A percentile compares a stretch with the other conserved stretches of the same genome.
Evolutionary conservation across 176 grass and related monocot species (phyloP).

Genomic region (Sorghum bicolor): Sorghum_bicolor_NCBIv3 NC_012871.2:4080001-4080500

Average conservation of each 20-base stretch:
- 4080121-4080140: conserved; percentile 98
- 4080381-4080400: conserved; percentile 89
- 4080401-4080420: conserved; percentile 93
- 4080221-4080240: conserved; percentile 54
- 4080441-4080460: conserved; percentile 68
- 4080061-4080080: conserved; percentile 93
- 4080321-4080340: conserved; percentile 89
- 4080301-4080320: conserved; percentile 7
- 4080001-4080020: not conserved
- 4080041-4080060: conserved; percentile 10
- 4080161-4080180: conserved; percentile 97
- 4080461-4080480: conserved; percentile 61
- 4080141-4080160: conserved; percentile 86
- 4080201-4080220: conserved; percentile 96
- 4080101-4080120: conserved; percentile 79
- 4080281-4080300: not conserved
- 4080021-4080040: conserved; percentile 3
- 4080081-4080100: conserved; percentile 95
- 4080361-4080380: conserved; percentile 82
- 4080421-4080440: conserved; percentile 78
- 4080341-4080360: conserved; percentile 85
- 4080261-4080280: not conserved
- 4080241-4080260: not conserved
- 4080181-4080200: conserved; percentile 96
- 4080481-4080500: not conserved